These are phyloP conservation scores for Coleophoma eucalyptorum DNA, from an alignment of 2,329 filamentous ascomycete species.

Conservation along the genomic window DNA sequence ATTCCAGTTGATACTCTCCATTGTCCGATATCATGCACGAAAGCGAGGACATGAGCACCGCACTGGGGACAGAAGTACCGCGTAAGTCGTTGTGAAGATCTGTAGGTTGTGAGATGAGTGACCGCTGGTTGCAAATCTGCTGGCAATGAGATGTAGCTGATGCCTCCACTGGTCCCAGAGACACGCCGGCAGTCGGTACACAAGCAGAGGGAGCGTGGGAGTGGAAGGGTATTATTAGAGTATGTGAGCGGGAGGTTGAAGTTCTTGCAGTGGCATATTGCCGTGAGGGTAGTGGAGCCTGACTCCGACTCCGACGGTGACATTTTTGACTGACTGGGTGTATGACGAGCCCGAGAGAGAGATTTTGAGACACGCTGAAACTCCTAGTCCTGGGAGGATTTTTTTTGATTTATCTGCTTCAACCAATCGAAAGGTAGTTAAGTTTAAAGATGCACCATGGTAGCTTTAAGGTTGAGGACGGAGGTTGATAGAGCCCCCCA, in stretches of 20 bases:
- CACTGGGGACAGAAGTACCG: conserved; percentile 47
- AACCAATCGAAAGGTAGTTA: too few relatives aligned
- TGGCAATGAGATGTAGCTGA: conserved; percentile 38
- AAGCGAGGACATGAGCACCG: conserved; percentile 37
- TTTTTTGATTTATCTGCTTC: too few relatives aligned
- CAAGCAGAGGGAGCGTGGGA: conserved; percentile 42
- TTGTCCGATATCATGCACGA: conserved; percentile 15
- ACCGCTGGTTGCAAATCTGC: conserved; percentile 21
- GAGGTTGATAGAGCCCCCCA: too few relatives aligned
- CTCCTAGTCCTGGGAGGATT: too few relatives aligned
- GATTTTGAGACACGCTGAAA: too few relatives aligned
- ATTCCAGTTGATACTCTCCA: conserved; percentile 31
- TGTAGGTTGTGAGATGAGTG: conserved; percentile 35
- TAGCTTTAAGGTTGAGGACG: too few relatives aligned
- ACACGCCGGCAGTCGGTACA: conserved; percentile 45
- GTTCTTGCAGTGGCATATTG: conserved; percentile 32
- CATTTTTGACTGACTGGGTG: too few relatives aligned
- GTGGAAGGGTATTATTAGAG: conserved; percentile 28
- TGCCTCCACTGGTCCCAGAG: conserved; percentile 39
- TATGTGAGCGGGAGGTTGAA: conserved; percentile 30
- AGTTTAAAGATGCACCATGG: too few relatives aligned
- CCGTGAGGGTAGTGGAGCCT: conserved; percentile 14
- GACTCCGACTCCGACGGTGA: background rate
- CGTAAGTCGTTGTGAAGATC: conserved; percentile 34
- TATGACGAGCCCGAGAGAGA: too few relatives aligned